phyloP scores from a whole-genome alignment of 2,329 filamentous ascomycete species.

The Fusarium nanum region DNA sequence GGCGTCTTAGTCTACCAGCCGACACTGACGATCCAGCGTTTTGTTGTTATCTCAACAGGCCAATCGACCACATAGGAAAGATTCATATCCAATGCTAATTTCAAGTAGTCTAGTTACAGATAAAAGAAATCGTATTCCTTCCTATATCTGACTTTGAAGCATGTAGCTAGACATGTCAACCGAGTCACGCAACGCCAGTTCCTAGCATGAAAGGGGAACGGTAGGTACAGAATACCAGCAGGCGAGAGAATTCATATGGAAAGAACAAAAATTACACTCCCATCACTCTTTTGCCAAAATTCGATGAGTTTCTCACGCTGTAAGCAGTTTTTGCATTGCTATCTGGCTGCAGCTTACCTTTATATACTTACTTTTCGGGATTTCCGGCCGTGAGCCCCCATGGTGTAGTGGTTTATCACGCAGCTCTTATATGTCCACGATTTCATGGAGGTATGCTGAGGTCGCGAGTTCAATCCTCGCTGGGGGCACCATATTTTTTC shows the following conservation, averaged over 20 bases:
- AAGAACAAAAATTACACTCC: neutral
- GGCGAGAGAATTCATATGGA: fast-evolving
- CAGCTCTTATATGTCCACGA: slow-evolving; percentile 39
- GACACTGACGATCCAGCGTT: neutral
- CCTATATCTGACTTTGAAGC: neutral
- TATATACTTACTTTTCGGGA: slow-evolving; percentile 1
- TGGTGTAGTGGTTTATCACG: slow-evolving; percentile 40
- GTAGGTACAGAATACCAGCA: neutral
- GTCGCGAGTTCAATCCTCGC: slow-evolving; percentile 40
- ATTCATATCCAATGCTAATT: neutral
- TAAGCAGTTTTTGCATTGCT: too few species aligned
- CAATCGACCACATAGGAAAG: too few species aligned
- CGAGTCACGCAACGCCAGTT: neutral
- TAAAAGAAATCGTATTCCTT: neutral
- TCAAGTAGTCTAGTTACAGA: neutral
- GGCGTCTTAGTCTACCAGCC: neutral
- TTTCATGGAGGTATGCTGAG: slow-evolving; percentile 36
- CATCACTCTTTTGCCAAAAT: neutral
- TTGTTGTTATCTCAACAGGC: too few species aligned
- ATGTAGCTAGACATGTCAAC: neutral
- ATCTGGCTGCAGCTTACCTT: fast-evolving
- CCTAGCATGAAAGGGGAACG: neutral
- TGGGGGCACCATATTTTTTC: slow-evolving; percentile 29
- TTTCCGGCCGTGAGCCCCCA: slow-evolving; percentile 31
- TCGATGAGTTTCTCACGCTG: too few species aligned